Base-by-base conservation (phyloP, 768 basidiomycete genomes). In the Lanmaoa rubissima region DNA sequence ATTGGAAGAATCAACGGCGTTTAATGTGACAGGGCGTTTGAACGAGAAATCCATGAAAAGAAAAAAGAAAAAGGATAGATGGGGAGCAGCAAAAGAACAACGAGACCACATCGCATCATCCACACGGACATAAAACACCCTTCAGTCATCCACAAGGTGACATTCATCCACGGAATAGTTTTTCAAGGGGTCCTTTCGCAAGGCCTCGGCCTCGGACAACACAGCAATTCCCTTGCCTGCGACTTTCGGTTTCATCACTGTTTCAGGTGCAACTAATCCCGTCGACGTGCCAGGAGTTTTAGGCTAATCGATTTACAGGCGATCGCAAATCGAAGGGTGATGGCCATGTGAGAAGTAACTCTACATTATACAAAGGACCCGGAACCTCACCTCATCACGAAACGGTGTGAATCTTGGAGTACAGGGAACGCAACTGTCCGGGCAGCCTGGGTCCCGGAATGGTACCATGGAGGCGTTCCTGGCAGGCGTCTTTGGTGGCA, bases 181-280 rank as follows among this genome's bases (percentile, higher is more conserved):
- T 76, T 89, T 91, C 68, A 92, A 73, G 2, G 90, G 90, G 67
- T 91, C 87, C 62, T 82, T 88, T 57, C 90, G 77, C 55, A 92
- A 67, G 2, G 88, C 89, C 66, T 92, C 90, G 34, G 88, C 88
- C 69, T 91, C 89, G 2, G 86, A 82, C 32, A 78, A 72, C 39
- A 79, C 70, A 24, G 68, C 62, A 10, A 76, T 71, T 12, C 76
- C 79, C 61, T 74, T 78, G 51, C 72, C 60, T 55, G 74, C 70
- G 58, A 74, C 76, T 72, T 86, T 88, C 50, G 79, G 77, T 66
- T 83, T 89, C 81, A 89, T 90, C 21, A 86, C 78, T n/a, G 83
- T 78, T 49, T 82, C 82, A n/a, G 78, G 76, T 35, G 72, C 64
- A 51, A 69, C 64, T 8, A 73, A 58, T 31, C 69, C 64, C 54